Evolutionary conservation across 495 filamentous ascomycete genomes (phyloP), one percentile per base, ranked within the genome.

Genomic region (Aspergillus sclerotioniger): DNA sequence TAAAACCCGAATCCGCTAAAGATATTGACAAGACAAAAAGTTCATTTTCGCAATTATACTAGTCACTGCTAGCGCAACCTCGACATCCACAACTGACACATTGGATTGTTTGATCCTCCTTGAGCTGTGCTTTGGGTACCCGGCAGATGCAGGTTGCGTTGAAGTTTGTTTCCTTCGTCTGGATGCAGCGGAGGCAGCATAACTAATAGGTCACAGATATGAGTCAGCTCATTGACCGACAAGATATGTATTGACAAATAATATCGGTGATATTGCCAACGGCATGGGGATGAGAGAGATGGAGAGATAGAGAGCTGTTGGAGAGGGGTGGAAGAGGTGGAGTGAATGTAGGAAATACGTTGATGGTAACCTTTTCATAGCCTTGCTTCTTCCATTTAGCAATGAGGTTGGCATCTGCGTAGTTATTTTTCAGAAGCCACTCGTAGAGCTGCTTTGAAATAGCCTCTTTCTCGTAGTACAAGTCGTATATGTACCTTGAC

Each of bases 361-460:
- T 25, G 25, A 25, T 25, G 25, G 25, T 25, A 51, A 90, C 89
- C 85, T 98, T 97, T 76, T 98, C 94, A 74, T 99, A 99, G 19
- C 94, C 95, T 67, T 93, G 89, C 76, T 98, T 99, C 83, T 99
- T 99, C 94, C 94, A 99, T 76, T 99, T 98, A 15, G 94, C 94
- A 67, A 99, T 98, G 60, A 99, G 76, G 71, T 88, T 92, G 17
- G 89, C 84, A 77, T 99, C 94, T 9, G 90, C 94, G 71, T 99
- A 98, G 48, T 87, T 86, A 71, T 97, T 96, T 82, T 99, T 99
- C 46, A 98, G 80, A 64, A 98, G 78, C 88, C 90, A 99, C 59
- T 96, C 93, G 71, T 99, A 99, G 13, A 98, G 80, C 69, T 84
- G 79, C 72, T 90, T 91, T 58, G 82, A 87, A 73, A 99, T 97